phyloP scores from a whole-genome alignment of 2,329 filamentous ascomycete species.

The Sarocladiaceae sp. region DNA sequence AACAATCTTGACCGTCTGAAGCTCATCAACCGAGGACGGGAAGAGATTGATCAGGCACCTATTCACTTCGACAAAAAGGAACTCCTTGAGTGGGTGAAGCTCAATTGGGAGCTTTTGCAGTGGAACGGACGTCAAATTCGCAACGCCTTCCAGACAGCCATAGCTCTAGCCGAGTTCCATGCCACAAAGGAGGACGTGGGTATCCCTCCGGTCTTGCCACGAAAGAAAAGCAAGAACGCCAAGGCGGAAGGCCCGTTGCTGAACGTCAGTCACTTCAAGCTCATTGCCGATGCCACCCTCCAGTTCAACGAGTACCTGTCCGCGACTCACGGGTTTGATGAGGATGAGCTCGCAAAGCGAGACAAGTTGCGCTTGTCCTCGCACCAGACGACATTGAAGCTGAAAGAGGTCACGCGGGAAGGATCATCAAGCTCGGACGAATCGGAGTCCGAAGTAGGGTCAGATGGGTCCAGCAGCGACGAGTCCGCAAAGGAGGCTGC shows the following conservation, averaged over 20 bases:
- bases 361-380: background rate
- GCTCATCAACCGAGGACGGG: background rate
- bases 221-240: background rate
- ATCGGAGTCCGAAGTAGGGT: background rate
- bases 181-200: slow-evolving; percentile 9
- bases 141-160: slow-evolving; percentile 23
- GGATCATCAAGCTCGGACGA: background rate
- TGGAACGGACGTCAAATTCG: slow-evolving; percentile 29
- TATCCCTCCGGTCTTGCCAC: too few relatives aligned
- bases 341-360: background rate
- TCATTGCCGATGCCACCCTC: background rate
- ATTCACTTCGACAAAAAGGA: background rate
- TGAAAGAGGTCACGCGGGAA: background rate
- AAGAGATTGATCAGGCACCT: background rate
- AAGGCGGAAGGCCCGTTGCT: background rate
- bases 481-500: background rate
- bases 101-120: background rate
- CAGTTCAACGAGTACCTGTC: background rate
- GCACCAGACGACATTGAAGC: background rate
- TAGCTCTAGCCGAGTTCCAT: slow-evolving; percentile 25
- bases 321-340: background rate
- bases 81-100: background rate
- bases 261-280: background rate
- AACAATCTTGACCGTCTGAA: background rate
- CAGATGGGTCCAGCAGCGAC: background rate